Evolutionary conservation across 2,329 filamentous ascomycete genomes (phyloP).

Genomic region (Pseudogymnoascus sp.): DNA sequence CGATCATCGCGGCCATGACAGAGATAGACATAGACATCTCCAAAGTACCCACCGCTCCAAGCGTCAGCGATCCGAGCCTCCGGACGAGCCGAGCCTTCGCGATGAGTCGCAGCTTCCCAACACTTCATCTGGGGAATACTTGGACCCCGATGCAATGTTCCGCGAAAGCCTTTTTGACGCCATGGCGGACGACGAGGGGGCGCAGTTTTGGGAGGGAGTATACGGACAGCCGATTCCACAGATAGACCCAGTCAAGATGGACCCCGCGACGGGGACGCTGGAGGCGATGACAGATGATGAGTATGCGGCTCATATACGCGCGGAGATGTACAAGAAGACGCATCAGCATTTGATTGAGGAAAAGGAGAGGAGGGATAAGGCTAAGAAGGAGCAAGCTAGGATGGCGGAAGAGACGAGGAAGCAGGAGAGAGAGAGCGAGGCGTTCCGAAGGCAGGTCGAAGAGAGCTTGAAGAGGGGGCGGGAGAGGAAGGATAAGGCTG

Average conservation of each 20-base stretch:
- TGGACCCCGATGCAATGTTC: conserved; percentile 70
- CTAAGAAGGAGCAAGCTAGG: conserved; percentile 40
- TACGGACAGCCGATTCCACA: conserved; percentile 91
- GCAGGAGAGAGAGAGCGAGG: conserved; percentile 31
- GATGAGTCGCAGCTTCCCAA: conserved; percentile 34
- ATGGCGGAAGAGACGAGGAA: conserved; percentile 32
- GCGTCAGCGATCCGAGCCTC: conserved; percentile 18
- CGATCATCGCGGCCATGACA: conserved; percentile 6
- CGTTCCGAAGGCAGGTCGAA: conserved; percentile 58
- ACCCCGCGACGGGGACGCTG: conserved; percentile 45
- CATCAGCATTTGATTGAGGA: conserved; percentile 77
- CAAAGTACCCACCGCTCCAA: conserved; percentile 11
- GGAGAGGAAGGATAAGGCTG: conserved; percentile 39
- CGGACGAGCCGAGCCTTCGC: conserved; percentile 29
- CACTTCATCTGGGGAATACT: conserved; percentile 28
- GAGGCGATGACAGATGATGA: conserved; percentile 90
- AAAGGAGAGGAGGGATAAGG: conserved; percentile 51
- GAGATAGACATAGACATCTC: conserved; percentile 13
- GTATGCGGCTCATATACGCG: conserved; percentile 77
- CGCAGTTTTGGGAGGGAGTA: conserved; percentile 90
- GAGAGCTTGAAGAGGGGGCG: conserved; percentile 59
- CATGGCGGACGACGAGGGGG: conserved; percentile 92
- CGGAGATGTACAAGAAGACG: conserved; percentile 92
- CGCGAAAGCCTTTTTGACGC: conserved; percentile 93
- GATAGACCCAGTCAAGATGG: conserved; percentile 45